These are phyloP conservation scores for Aspergillus eucalypticola DNA, from an alignment of 2,329 filamentous ascomycete species.

Conservation along the genomic window DNA sequence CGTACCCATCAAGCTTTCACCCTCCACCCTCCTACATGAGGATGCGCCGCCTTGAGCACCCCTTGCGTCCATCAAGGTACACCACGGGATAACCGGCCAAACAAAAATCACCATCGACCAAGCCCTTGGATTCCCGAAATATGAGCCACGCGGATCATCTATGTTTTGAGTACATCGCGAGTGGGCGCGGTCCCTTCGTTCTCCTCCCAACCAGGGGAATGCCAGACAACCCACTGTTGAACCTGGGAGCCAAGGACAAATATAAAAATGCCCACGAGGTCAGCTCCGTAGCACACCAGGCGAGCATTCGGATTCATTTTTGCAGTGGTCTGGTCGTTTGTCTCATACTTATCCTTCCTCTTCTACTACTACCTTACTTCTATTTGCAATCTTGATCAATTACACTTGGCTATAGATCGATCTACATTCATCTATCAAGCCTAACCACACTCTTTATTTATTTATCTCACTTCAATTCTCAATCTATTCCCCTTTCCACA, in stretches of 20 bases:
- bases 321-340: neutral
- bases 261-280: neutral
- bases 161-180: neutral
- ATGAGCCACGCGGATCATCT: constrained; percentile 1
- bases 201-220: neutral
- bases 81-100: neutral
- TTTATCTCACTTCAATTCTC: constrained; percentile 6
- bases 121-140: neutral
- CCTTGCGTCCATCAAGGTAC: constrained; percentile 4
- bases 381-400: neutral
- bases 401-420: constrained; percentile 11
- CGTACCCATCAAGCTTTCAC: neutral
- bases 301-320: neutral
- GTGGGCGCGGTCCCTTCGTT: neutral
- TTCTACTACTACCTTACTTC: neutral
- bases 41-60: neutral
- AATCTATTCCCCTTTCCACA: constrained; percentile 10
- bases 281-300: neutral
- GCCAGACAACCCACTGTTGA: no score
- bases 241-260: neutral
- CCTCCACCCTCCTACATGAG: neutral
- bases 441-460: constrained; percentile 21
- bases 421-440: neutral
- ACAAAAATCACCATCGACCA: neutral
- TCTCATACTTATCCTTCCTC: neutral